Conservation (phyloP, 108 stramenopile species). For the Cyclostephanos tholiformis region DNA sequence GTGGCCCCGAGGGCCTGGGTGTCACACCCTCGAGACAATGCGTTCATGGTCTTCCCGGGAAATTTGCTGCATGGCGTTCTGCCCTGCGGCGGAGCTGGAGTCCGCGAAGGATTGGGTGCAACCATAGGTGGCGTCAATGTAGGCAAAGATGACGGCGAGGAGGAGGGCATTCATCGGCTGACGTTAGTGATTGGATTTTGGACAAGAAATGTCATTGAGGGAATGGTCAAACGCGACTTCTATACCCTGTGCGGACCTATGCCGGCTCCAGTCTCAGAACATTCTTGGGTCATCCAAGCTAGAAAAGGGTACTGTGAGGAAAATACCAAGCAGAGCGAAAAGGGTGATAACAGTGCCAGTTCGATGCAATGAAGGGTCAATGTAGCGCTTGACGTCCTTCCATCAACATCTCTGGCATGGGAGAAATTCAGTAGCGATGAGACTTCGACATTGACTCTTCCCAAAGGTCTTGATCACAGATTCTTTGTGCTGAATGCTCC, state of each 20-base stretch:
- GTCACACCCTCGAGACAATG: slow-evolving; percentile 63
- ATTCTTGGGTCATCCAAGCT: slow-evolving; percentile 70
- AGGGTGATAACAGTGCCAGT: slow-evolving; percentile 6
- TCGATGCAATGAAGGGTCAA: slow-evolving; percentile 60
- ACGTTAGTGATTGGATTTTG: slow-evolving; percentile 92
- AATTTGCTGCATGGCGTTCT: slow-evolving; percentile 84
- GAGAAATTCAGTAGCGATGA: too few relatives aligned
- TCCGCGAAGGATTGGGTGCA: background rate
- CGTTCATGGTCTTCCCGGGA: slow-evolving; percentile 78
- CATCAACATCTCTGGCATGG: background rate
- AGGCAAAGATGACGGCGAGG: background rate
- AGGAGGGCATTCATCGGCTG: slow-evolving; percentile 16
- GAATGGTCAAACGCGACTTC: slow-evolving; percentile 60
- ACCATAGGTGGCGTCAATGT: background rate
- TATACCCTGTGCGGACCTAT: slow-evolving; percentile 88
- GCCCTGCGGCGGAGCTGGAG: slow-evolving; percentile 65
- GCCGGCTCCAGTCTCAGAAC: slow-evolving; percentile 64
- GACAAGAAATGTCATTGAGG: slow-evolving; percentile 76
- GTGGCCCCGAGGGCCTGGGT: slow-evolving; percentile 59
- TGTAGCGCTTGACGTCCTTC: slow-evolving; percentile 17
- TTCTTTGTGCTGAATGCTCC: too few relatives aligned
- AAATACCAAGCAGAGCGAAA: background rate
- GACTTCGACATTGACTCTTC: slow-evolving; percentile 34
- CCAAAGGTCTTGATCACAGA: slow-evolving; percentile 73
- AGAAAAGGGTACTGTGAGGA: slow-evolving; percentile 6